A percentile compares a stretch with the other conserved stretches of the same genome.
Evolutionary conservation across 2,329 filamentous ascomycete genomes (phyloP).

Genomic region (Colletotrichum phormii): DNA sequence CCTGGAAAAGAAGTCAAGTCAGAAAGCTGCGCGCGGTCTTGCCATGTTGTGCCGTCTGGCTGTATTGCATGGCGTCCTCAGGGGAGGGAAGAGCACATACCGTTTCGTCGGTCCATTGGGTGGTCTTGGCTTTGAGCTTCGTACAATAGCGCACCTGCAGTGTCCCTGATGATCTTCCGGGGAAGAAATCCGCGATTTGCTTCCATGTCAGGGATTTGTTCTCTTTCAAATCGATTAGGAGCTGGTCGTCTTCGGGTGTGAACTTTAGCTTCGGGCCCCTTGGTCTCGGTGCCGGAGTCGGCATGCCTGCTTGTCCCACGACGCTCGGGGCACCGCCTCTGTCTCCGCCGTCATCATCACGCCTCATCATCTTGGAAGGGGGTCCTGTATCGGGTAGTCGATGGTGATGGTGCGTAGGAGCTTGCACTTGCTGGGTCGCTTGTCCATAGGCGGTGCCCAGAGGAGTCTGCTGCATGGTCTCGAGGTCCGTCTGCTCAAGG

Average conservation of each 20-base stretch:
- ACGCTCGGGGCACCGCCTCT: conserved; percentile 79
- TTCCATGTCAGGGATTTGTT: conserved; percentile 97
- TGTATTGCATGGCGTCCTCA: not conserved
- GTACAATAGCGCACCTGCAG: conserved; percentile 95
- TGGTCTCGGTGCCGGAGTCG: conserved; percentile 81
- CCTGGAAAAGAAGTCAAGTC: conserved; percentile 58
- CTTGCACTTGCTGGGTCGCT: conserved; percentile 56
- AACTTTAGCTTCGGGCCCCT: conserved; percentile 94
- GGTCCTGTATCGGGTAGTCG: conserved; percentile 80
- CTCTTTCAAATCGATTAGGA: conserved; percentile 91
- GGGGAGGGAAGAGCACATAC: conserved; percentile 64
- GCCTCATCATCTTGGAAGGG: conserved; percentile 74
- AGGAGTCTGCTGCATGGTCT: conserved; percentile 64
- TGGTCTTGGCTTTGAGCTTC: conserved; percentile 93
- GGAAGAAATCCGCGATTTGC: conserved; percentile 97
- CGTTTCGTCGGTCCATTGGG: conserved; percentile 93
- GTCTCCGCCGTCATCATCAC: conserved; percentile 67
- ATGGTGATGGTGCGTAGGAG: conserved; percentile 82
- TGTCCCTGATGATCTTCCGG: conserved; percentile 88
- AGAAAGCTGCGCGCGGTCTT: not conserved
- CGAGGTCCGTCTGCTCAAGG: conserved; percentile 66
- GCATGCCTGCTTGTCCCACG: conserved; percentile 90
- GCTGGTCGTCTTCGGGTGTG: conserved; percentile 88
- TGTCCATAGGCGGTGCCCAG: conserved; percentile 65
- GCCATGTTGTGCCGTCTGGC: conserved; percentile 42